Conservation (phyloP, 225 moss, liverwort and hornwort genomes). For the Neckera pumila region DNA sequence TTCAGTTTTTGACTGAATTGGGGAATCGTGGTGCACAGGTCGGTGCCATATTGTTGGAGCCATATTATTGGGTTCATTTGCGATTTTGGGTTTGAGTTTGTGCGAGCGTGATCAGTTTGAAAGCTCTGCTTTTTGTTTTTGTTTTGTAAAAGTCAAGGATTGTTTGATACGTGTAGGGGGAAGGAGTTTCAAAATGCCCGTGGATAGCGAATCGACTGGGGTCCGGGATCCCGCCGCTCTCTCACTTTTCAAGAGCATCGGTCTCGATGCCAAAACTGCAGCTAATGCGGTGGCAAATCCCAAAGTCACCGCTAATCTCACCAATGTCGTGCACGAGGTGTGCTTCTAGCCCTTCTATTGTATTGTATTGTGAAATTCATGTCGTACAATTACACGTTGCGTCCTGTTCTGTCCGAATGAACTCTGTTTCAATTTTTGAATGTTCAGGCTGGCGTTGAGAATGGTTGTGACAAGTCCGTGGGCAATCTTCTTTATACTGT, state of each 20-base stretch:
- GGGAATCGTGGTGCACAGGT: not conserved
- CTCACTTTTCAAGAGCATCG: slow-evolving; percentile 65
- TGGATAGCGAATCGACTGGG: slow-evolving; percentile 27
- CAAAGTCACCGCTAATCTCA: slow-evolving; percentile 84
- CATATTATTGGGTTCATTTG: not conserved
- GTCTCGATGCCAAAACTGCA: slow-evolving; percentile 93
- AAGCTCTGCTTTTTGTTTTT: too few relatives aligned
- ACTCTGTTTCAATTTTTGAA: not conserved
- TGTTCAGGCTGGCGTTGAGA: slow-evolving; percentile 61
- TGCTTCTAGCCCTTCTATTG: not conserved
- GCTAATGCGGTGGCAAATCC: slow-evolving; percentile 80
- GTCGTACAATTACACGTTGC: not conserved
- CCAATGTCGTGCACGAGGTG: slow-evolving; percentile 63
- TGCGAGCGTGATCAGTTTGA: too few relatives aligned
- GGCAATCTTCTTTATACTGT: slow-evolving; percentile 84
- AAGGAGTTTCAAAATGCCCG: slow-evolving; percentile 19
- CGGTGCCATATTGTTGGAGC: not conserved
- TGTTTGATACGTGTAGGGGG: too few relatives aligned
- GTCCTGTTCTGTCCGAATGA: not conserved
- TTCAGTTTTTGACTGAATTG: not conserved
- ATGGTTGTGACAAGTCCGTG: slow-evolving; percentile 77
- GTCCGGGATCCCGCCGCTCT: slow-evolving; percentile 46
- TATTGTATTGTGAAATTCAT: not conserved
- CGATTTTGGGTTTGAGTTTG: not conserved
- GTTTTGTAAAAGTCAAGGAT: too few relatives aligned